Evolutionary conservation across 106 monocot genomes (phyloP), one percentile per base, ranked within the genome.

Genomic region (Iris macrosiphon): DNA sequence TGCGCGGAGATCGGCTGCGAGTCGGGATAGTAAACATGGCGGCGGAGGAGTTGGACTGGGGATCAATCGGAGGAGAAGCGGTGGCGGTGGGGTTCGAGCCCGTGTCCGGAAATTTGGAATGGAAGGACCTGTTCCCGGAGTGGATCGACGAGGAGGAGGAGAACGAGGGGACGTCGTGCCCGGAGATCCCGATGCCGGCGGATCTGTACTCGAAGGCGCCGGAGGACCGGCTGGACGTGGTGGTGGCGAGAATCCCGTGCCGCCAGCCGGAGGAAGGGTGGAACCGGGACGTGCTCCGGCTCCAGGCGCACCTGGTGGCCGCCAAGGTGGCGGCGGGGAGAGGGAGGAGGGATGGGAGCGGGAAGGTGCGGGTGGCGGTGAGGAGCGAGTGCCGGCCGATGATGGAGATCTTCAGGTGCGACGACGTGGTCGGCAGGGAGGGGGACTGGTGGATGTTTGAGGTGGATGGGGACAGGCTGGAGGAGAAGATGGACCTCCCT

Each of bases 71-170:
- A 22, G 31, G 44, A 23, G 43, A 45, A 7, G 32, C 45, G 5
- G 62, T 44, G 12, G 10, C 16, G 14, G 60, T 93, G 37, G 29
- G 59, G 6, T 84, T 93, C 57, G 77, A 88, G 17, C 60, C 9
- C 0, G 84, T 78, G 0, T 78, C 84, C 7, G 50, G 34, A 24
- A 47, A 43, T 13, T 60, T 88, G 3, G 51, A 78, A 41, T 93
- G 93, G 93, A 78, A 78, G 60, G 73, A 93, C 52, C 26, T 93
- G 20, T 93, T 88, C 76, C 93, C 93, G 2, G 87, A 86, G 38
- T 85, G 79, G 92, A 87, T 92, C 42, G 82, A 92, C 59, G 92
- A 92, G 48, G 93, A 93, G 72, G 84, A 84, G 61, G 66, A 65
- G 45, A 74, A 68, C 63, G 78, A 52, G 46, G 69, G 56, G 6